Evolutionary conservation across 108 stramenopile genomes (phyloP).

Genomic region (Pelagomonas calceolata): DNA sequence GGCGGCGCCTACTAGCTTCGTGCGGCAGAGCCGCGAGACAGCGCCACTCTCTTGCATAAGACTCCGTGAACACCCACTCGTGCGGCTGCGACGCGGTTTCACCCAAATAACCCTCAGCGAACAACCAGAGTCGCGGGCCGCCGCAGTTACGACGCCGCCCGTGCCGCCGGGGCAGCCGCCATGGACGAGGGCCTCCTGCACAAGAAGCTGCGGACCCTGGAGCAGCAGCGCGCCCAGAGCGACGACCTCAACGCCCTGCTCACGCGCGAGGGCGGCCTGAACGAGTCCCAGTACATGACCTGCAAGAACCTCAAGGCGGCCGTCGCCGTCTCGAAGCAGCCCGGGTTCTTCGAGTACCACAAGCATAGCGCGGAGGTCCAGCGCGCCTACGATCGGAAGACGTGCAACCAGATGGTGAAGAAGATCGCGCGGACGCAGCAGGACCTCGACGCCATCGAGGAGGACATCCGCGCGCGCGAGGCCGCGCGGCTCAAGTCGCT

Average conservation of each 20-base stretch:
- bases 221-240: neutral
- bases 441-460: slow-evolving; percentile 12
- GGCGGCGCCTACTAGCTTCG: too few species aligned
- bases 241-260: slow-evolving; percentile 8
- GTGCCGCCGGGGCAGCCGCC: too few species aligned
- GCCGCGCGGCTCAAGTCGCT: neutral
- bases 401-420: slow-evolving; percentile 3
- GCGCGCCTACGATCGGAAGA: neutral
- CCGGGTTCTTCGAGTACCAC: slow-evolving; percentile 19
- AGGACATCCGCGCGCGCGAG: slow-evolving; percentile 1
- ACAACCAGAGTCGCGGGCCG: too few species aligned
- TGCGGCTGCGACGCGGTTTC: too few species aligned
- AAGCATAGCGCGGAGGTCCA: slow-evolving; percentile 8
- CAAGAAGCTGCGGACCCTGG: slow-evolving; percentile 2
- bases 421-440: slow-evolving; percentile 5
- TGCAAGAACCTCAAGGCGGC: slow-evolving; percentile 11
- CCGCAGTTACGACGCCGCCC: too few species aligned
- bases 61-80: too few species aligned
- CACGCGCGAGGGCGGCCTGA: slow-evolving; percentile 3
- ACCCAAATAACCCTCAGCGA: too few species aligned
- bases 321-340: slow-evolving; percentile 14
- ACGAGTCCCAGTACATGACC: neutral
- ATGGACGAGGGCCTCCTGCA: slow-evolving; percentile 3
- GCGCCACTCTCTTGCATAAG: too few species aligned
- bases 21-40: too few species aligned